phyloP scores from a whole-genome alignment of 805 yeast genomes.

The Yarrowia deformans region DNA sequence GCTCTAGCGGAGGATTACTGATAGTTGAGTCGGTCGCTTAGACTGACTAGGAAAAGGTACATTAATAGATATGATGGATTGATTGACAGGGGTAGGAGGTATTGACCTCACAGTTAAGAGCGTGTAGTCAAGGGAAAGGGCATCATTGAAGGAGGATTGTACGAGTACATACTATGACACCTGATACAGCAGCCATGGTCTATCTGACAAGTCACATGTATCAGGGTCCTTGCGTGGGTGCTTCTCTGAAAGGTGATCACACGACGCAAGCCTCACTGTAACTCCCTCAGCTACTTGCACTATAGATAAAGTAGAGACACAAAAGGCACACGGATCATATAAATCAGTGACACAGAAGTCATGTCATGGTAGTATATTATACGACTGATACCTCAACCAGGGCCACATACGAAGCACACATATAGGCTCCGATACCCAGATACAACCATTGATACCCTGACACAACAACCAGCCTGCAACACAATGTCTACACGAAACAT shows the following conservation, averaged over 20 bases:
- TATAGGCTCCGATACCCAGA: not conserved
- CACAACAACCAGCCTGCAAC: not conserved
- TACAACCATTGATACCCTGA: not conserved
- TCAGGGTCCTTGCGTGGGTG: too few species aligned
- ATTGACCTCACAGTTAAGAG: not conserved
- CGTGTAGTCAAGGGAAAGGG: too few species aligned
- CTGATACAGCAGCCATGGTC: too few species aligned
- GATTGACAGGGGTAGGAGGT: not conserved
- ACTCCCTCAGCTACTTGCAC: too few species aligned
- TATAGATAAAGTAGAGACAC: not conserved
- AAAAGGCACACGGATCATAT: not conserved
- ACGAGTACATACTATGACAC: too few species aligned
- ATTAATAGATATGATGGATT: conserved; percentile 19
- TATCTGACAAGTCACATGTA: too few species aligned
- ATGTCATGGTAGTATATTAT: not conserved
- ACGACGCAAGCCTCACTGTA: too few species aligned
- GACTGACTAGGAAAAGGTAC: conserved; percentile 12
- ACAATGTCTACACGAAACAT: not conserved
- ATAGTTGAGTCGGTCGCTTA: not conserved
- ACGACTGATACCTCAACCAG: not conserved
- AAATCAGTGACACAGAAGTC: not conserved
- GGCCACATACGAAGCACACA: not conserved
- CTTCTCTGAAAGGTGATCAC: too few species aligned
- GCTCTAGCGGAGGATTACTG: conserved; percentile 1
- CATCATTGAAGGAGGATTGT: too few species aligned